Base-by-base conservation (phyloP, 139 green algal genomes). In the Ettlia oleoabundans region DNA sequence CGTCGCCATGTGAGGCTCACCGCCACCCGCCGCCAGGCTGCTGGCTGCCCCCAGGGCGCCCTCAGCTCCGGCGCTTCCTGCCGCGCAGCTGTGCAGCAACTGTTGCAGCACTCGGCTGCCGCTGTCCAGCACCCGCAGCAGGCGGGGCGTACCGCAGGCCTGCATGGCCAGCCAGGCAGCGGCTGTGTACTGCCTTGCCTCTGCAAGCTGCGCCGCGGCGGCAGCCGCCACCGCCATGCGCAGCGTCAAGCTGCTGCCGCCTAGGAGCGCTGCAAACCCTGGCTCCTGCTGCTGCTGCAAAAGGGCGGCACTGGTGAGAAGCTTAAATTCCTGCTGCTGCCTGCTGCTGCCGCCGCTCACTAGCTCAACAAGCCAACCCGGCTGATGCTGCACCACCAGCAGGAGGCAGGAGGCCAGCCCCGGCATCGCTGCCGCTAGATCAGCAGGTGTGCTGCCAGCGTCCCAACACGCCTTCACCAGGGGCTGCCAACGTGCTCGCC, bases 111-210 rank as follows among this genome's bases (percentile, higher is more conserved):
- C 70, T 6, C 38, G 37, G 10, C 21, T 28, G 18, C 70, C 22
- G 51, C n/a, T 75, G 81, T 76, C 81, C 40, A 86, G 68, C 38
- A 86, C 68, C 19, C 81, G 75, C 15, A 86, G 70, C 67, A 86
- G 52, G 10, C 63, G 53, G 28, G 77, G 81, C 35, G 40, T 73
- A 21, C 51, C 52, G 9, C 63, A 61, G 7, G 24, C 37, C 18
- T 66, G n/a, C 81, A 86, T 86, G 13, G 81, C 81, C 52, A 86
- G 52, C 68, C 68, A 86, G 4, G 18, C 66, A 0, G 81, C 81
- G 2, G 81, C 68, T 1, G 35, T 76, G 69, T 78, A 82, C 52
- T 80, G 66, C 70, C 70, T 47, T 2, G 55, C 71, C 22, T 32
- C 42, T 38, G 26, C 81, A 37, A 86, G 81, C 53, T 86, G 70